phyloP scores from a whole-genome alignment of 371 early-diverging fungal genomes.

The Mucor racemosus region DNA sequence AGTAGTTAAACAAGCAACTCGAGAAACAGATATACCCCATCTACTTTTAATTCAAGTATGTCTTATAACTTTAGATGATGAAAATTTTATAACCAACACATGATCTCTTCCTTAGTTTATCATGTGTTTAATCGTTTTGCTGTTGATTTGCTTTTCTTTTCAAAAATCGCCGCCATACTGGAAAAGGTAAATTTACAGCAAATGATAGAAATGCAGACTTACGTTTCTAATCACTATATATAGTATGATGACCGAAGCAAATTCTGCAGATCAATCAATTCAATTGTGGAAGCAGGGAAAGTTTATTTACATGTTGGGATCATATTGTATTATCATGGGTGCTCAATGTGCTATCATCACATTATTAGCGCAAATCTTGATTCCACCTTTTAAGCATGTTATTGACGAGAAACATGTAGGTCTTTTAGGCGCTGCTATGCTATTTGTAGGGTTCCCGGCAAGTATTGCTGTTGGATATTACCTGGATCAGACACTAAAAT shows the following conservation, averaged over 20 bases:
- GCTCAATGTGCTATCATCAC: slow-evolving; percentile 56
- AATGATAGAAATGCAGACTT: background rate
- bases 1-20: slow-evolving; percentile 41
- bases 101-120: slow-evolving; percentile 15
- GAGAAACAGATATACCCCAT: slow-evolving; percentile 43
- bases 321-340: slow-evolving; percentile 56
- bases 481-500: slow-evolving; percentile 48
- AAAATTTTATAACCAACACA: background rate
- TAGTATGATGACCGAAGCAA: slow-evolving; percentile 24
- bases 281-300: slow-evolving; percentile 28
- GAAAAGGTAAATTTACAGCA: slow-evolving; percentile 22
- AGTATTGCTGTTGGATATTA: slow-evolving; percentile 47
- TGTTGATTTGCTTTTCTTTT: slow-evolving; percentile 30
- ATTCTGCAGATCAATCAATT: slow-evolving; percentile 29
- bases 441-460: slow-evolving; percentile 50
- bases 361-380: slow-evolving; percentile 51
- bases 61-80: background rate
- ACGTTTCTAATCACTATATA: no score
- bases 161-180: slow-evolving; percentile 26
- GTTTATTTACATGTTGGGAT: slow-evolving; percentile 39
- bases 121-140: slow-evolving; percentile 29
- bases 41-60: slow-evolving; percentile 45
- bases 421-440: slow-evolving; percentile 44
- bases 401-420: slow-evolving; percentile 49
- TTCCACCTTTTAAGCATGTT: slow-evolving; percentile 41